Evolutionary conservation across 1,284 basidiomycete genomes (phyloP).

Genomic region (Rhodotorula sp.): DNA sequence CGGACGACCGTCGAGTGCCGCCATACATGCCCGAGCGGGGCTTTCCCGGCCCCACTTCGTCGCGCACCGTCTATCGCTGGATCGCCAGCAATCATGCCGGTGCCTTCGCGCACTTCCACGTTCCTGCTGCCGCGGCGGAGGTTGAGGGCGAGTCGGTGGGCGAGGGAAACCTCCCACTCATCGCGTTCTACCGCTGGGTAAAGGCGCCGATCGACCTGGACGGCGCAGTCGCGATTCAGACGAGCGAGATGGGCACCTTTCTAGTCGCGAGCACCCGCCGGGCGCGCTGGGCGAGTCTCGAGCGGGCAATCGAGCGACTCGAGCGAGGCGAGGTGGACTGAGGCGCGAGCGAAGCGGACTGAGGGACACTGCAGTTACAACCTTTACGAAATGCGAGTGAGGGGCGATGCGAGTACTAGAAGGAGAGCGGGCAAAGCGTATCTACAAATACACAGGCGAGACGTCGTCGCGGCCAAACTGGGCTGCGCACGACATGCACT

Average conservation of each 20-base stretch:
- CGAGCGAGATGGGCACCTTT: background rate
- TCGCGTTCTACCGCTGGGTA: background rate
- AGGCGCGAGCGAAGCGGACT: background rate
- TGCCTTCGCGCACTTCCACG: background rate
- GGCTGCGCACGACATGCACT: slow-evolving; percentile 67
- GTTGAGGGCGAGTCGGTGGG: background rate
- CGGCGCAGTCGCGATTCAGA: background rate
- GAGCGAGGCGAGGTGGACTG: background rate
- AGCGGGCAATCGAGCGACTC: background rate
- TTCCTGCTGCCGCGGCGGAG: background rate
- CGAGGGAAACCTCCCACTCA: background rate
- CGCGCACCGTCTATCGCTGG: background rate
- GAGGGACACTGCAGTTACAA: background rate
- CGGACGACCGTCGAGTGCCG: background rate
- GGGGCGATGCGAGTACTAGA: too few species aligned
- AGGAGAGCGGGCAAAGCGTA: too few species aligned
- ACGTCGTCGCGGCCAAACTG: slow-evolving; percentile 83
- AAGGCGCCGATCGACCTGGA: background rate
- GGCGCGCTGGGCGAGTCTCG: background rate
- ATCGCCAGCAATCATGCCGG: background rate
- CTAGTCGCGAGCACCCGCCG: background rate
- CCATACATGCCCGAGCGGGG: background rate
- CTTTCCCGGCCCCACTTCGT: background rate
- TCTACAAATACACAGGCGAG: background rate
- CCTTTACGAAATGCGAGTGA: too few species aligned